A percentile compares a stretch with the other conserved stretches of the same genome.
Evolutionary conservation across 192 early-diverging fungal genomes (phyloP).

Genomic region (Coemansia nantahalensis): DNA sequence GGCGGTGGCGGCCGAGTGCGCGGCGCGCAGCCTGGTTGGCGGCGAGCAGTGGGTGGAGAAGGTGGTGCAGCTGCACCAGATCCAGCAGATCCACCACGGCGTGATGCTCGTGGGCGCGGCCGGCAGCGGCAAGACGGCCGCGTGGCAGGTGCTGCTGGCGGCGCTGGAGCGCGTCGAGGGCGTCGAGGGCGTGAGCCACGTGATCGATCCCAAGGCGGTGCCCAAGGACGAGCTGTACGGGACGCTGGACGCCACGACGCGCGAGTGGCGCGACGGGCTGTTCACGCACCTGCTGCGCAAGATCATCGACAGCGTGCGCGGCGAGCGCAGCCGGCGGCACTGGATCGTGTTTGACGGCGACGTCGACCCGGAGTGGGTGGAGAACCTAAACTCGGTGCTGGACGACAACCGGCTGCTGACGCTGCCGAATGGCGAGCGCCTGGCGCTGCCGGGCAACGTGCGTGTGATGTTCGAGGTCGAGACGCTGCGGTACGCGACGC

Average conservation of each 20-base stretch:
- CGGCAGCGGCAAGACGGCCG: slow-evolving; percentile 91
- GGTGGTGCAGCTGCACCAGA: slow-evolving; percentile 96
- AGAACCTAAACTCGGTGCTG: slow-evolving; percentile 92
- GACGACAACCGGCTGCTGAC: slow-evolving; percentile 98
- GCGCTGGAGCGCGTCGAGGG: slow-evolving; percentile 87
- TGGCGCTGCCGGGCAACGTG: slow-evolving; percentile 92
- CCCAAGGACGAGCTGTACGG: slow-evolving; percentile 97
- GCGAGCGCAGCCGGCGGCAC: slow-evolving; percentile 89
- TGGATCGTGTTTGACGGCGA: slow-evolving; percentile 99
- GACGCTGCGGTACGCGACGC: slow-evolving; percentile 94
- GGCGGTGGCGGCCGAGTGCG: slow-evolving; percentile 75
- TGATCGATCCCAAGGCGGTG: slow-evolving; percentile 98
- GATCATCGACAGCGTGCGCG: slow-evolving; percentile 97
- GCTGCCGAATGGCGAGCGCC: slow-evolving; percentile 96
- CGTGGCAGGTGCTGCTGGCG: slow-evolving; percentile 91
- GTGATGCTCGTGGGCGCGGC: slow-evolving; percentile 99
- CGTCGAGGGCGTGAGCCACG: slow-evolving; percentile 86
- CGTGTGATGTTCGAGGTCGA: slow-evolving; percentile 99
- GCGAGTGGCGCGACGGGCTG: slow-evolving; percentile 99
- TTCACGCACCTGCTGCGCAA: slow-evolving; percentile 97
- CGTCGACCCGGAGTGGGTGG: slow-evolving; percentile 99
- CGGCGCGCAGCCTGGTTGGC: slow-evolving; percentile 66
- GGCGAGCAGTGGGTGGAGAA: slow-evolving; percentile 93
- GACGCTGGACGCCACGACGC: slow-evolving; percentile 92
- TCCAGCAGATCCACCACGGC: slow-evolving; percentile 98